phyloP scores from a whole-genome alignment of 2,329 filamentous ascomycete species.

The Plenodomus biglobosus region DNA sequence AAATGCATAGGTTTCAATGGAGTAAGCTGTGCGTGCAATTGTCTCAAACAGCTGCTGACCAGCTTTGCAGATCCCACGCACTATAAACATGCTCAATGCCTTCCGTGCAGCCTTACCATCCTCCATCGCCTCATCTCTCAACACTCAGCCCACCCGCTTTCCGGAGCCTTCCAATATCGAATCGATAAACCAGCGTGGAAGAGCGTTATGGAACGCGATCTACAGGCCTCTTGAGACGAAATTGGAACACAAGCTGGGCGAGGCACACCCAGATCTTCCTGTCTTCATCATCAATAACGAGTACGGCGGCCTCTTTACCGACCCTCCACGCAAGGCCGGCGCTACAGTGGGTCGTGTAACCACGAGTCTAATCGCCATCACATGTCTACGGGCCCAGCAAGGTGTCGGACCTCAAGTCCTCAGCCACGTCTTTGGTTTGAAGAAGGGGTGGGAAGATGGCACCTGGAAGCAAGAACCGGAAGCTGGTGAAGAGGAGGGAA shows the following conservation, averaged over 20 bases:
- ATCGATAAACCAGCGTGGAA: conserved; percentile 60
- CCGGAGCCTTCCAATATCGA: conserved; percentile 54
- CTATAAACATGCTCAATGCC: conserved; percentile 77
- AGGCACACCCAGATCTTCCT: conserved; percentile 78
- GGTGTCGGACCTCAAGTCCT: conserved; percentile 81
- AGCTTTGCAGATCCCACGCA: conserved; percentile 74
- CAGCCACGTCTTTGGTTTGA: conserved; percentile 77
- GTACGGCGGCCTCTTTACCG: conserved; percentile 72
- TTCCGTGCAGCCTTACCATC: conserved; percentile 66
- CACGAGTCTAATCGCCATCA: conserved; percentile 72
- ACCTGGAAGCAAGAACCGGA: conserved; percentile 52
- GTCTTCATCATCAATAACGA: conserved; percentile 76
- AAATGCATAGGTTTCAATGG: conserved; percentile 81
- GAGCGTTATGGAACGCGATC: conserved; percentile 71
- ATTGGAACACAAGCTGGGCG: conserved; percentile 68
- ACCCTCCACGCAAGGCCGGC: conserved; percentile 57
- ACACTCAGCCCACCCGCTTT: conserved; percentile 58
- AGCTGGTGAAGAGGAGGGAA: conserved; percentile 56
- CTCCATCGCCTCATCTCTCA: conserved; percentile 57
- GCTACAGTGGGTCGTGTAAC: conserved; percentile 67
- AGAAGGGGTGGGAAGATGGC: conserved; percentile 74
- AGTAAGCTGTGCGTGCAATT: conserved; percentile 20
- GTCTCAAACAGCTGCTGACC: conserved; percentile 16
- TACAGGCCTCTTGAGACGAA: conserved; percentile 75
- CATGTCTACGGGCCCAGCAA: conserved; percentile 75